These are phyloP conservation scores for Penicillium simplicissimum DNA, from an alignment of 495 filamentous ascomycete genomes.

Conservation along the genomic window DNA sequence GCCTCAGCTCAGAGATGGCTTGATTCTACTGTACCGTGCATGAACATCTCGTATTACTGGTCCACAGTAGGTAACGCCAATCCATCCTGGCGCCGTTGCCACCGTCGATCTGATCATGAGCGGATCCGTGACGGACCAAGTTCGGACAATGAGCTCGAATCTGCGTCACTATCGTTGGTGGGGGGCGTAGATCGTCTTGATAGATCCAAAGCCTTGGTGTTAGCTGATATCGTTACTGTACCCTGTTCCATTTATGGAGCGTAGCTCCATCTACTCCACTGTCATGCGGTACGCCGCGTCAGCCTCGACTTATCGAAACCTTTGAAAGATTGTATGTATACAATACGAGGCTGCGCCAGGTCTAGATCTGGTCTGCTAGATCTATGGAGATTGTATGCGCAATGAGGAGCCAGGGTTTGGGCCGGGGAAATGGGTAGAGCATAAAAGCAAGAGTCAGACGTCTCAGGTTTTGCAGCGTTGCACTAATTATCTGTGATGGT, in stretches of 20 bases:
- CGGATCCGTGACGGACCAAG: background rate
- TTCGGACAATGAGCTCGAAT: background rate
- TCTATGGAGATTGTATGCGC: background rate
- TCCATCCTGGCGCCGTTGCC: background rate
- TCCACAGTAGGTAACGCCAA: background rate
- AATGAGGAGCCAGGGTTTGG: background rate
- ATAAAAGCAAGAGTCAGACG: background rate
- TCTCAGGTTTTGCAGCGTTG: background rate
- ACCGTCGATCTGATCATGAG: constrained; percentile 16
- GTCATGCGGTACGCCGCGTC: background rate
- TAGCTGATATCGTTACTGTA: background rate
- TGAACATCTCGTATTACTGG: background rate
- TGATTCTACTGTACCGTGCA: background rate
- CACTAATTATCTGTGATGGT: background rate
- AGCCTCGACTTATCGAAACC: background rate
- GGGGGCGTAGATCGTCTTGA: background rate
- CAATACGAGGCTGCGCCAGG: background rate
- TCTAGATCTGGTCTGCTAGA: background rate
- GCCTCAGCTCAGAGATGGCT: background rate
- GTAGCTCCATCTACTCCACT: background rate
- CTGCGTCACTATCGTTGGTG: constrained; percentile 2
- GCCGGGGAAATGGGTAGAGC: background rate
- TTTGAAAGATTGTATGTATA: background rate
- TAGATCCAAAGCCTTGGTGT: background rate
- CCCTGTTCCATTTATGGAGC: background rate